phyloP scores from a whole-genome alignment of 345 rosid genomes.

The Moringa oleifera region DNA sequence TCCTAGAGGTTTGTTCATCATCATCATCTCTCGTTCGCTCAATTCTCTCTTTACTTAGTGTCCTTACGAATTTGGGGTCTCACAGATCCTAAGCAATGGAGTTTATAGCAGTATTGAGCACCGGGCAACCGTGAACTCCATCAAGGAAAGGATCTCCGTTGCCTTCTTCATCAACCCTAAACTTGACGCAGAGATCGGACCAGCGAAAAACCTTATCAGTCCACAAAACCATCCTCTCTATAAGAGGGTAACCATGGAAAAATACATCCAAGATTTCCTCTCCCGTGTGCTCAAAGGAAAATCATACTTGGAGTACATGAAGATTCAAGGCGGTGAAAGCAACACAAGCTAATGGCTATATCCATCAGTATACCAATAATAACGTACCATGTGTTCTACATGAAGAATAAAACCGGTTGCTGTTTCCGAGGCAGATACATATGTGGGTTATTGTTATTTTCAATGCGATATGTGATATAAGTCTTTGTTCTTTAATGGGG shows the following conservation, averaged over 20 bases:
- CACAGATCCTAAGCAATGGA: slow-evolving; percentile 34
- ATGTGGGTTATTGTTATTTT: too few relatives aligned
- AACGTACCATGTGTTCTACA: too few relatives aligned
- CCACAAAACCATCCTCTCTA: slow-evolving; percentile 16
- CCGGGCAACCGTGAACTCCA: slow-evolving; percentile 27
- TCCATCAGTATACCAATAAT: too few relatives aligned
- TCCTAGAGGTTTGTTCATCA: slow-evolving; percentile 21
- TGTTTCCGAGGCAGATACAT: too few relatives aligned
- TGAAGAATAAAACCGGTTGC: too few relatives aligned
- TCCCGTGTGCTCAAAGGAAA: slow-evolving; percentile 24
- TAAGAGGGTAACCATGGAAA: slow-evolving; percentile 11
- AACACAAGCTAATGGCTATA: too few relatives aligned
- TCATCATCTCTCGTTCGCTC: not conserved
- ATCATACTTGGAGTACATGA: slow-evolving; percentile 22
- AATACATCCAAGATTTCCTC: slow-evolving; percentile 16
- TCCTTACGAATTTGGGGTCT: too few relatives aligned
- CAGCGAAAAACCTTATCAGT: slow-evolving; percentile 20
- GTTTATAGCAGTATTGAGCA: slow-evolving; percentile 33
- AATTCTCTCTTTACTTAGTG: not conserved
- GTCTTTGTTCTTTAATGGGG: too few relatives aligned
- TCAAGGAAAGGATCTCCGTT: slow-evolving; percentile 30
- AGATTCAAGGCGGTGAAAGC: not conserved
- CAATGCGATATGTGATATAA: too few relatives aligned
- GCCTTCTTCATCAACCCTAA: slow-evolving; percentile 24
- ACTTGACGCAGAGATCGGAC: slow-evolving; percentile 23